Evolutionary conservation across 164 flowering plant genomes (phyloP).

Genomic region (Euptelea pleiosperma): DNA sequence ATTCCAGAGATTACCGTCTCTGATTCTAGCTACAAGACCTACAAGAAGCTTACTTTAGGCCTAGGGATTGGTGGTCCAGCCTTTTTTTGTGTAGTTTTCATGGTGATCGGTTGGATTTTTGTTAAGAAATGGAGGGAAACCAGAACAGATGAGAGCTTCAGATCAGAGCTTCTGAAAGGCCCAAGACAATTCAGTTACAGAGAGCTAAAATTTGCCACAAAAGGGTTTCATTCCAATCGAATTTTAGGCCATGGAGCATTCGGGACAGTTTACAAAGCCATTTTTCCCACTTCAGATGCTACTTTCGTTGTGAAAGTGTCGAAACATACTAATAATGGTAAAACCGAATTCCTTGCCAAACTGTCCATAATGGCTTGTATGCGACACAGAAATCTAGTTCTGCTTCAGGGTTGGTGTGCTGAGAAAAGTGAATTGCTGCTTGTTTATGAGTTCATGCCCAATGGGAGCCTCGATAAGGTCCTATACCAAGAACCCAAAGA

Average conservation of each 20-base stretch:
- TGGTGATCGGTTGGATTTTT: constrained; percentile 51
- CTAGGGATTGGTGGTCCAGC: constrained; percentile 62
- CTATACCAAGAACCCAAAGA: constrained; percentile 45
- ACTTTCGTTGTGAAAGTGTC: constrained; percentile 32
- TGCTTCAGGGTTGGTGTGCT: constrained; percentile 93
- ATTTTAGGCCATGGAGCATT: constrained; percentile 30
- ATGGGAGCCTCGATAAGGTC: constrained; percentile 72
- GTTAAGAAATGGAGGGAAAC: constrained; percentile 43
- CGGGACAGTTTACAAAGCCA: constrained; percentile 31
- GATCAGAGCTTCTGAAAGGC: constrained; percentile 51
- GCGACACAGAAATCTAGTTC: constrained; percentile 87
- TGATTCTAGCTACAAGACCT: constrained; percentile 21
- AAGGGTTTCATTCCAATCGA: constrained; percentile 28
- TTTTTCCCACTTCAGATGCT: constrained; percentile 12
- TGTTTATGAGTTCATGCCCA: constrained; percentile 87
- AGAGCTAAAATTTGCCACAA: constrained; percentile 43
- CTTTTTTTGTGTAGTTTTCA: constrained; percentile 36
- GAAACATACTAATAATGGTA: constrained; percentile 67
- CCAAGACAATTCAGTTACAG: constrained; percentile 65
- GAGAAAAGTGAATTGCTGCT: constrained; percentile 79
- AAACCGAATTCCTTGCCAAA: constrained; percentile 70
- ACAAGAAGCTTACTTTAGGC: constrained; percentile 45
- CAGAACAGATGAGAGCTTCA: constrained; percentile 29
- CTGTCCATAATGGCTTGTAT: constrained; percentile 70
- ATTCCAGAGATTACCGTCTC: constrained; percentile 32